Percentiles rank a stretch among this genome's conserved stretches.
Conservation (phyloP, 768 basidiomycete genomes). For the Galerina sulciceps region DNA sequence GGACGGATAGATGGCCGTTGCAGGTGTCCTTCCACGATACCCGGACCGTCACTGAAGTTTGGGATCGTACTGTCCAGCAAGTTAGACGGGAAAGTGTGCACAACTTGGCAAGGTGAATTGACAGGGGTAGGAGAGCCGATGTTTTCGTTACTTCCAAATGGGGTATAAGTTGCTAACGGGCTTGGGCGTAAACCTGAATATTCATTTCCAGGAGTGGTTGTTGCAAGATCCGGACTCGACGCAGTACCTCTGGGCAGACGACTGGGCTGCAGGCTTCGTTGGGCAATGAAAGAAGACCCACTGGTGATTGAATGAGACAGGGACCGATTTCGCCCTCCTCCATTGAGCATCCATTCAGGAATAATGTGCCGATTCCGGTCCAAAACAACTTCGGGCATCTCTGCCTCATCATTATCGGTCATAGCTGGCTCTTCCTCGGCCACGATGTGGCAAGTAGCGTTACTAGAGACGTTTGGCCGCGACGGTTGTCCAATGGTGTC, state of each 20-base stretch:
- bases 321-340: conserved; percentile 51
- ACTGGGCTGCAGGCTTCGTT: conserved; percentile 41
- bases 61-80: conserved; percentile 25
- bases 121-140: conserved; percentile 53
- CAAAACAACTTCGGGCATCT: conserved; percentile 92
- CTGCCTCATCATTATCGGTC: conserved; percentile 70
- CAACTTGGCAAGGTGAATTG: conserved; percentile 45
- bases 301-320: conserved; percentile 52
- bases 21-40: conserved; percentile 33
- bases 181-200: conserved; percentile 34
- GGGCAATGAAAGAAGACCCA: conserved; percentile 33
- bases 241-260: conserved; percentile 58
- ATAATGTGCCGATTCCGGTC: conserved; percentile 96
- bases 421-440: conserved; percentile 28
- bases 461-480: conserved; percentile 16
- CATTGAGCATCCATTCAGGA: conserved; percentile 86
- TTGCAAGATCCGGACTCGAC: conserved; percentile 72
- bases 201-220: conserved; percentile 19
- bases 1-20: conserved; percentile 41
- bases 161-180: conserved; percentile 44
- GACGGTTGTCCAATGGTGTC: conserved; percentile 21
- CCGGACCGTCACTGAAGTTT: conserved; percentile 11
- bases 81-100: conserved; percentile 33
- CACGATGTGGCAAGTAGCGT: conserved; percentile 22
- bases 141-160: conserved; percentile 42